phyloP scores from a whole-genome alignment of 495 filamentous ascomycete species.

The Pseudevernia furfuracea region DNA sequence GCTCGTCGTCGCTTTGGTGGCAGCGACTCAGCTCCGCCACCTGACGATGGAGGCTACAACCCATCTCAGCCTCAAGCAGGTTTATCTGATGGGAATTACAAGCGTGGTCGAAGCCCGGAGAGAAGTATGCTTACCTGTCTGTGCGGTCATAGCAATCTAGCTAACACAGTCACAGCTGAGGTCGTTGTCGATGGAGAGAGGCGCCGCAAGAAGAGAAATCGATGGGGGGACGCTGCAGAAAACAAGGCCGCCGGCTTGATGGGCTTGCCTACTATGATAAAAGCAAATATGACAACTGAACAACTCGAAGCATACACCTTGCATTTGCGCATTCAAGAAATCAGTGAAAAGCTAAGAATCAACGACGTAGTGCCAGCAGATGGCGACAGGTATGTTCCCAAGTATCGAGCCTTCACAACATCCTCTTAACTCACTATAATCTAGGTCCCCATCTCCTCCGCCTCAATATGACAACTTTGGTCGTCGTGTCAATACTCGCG shows the following conservation, averaged over 20 bases:
- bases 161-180: slow-evolving; percentile 35
- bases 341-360: slow-evolving; percentile 96
- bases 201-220: slow-evolving; percentile 92
- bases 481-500: slow-evolving; percentile 94
- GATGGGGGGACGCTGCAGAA: slow-evolving; percentile 91
- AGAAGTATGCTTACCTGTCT: slow-evolving; percentile 39
- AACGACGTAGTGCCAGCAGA: slow-evolving; percentile 95
- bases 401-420: background rate
- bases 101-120: slow-evolving; percentile 71
- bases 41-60: slow-evolving; percentile 53
- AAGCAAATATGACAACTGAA: slow-evolving; percentile 93
- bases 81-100: slow-evolving; percentile 44
- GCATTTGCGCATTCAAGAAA: slow-evolving; percentile 94
- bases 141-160: background rate
- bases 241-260: slow-evolving; percentile 98
- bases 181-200: slow-evolving; percentile 62
- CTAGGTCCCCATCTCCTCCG: slow-evolving; percentile 85
- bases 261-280: slow-evolving; percentile 93
- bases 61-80: slow-evolving; percentile 43
- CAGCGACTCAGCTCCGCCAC: slow-evolving; percentile 42
- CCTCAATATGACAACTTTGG: slow-evolving; percentile 99
- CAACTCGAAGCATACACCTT: slow-evolving; percentile 94
- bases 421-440: slow-evolving; percentile 3
- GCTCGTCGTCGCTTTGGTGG: slow-evolving; percentile 75
- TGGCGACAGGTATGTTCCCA: slow-evolving; percentile 69